phyloP scores from a whole-genome alignment of 345 rosid species.

The Eucalyptus curtisii region DNA sequence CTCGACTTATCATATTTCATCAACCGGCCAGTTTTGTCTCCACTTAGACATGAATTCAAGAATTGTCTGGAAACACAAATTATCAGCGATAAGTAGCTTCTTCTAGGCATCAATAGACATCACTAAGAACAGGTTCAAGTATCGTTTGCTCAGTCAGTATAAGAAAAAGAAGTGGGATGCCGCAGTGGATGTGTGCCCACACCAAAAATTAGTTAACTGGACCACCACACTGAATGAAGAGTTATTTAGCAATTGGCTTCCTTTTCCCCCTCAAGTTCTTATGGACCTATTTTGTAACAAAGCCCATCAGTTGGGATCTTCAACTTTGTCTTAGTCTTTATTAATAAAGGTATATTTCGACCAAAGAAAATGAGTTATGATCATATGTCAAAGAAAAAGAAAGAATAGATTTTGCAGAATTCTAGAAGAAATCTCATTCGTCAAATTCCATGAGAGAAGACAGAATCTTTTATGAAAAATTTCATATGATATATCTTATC shows the following conservation, averaged over 20 bases:
- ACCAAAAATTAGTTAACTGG: not conserved
- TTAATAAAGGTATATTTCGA: not conserved
- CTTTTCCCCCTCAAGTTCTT: not conserved
- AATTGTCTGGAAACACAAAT: constrained; percentile 31
- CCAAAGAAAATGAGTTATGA: not conserved
- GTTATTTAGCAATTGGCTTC: not conserved
- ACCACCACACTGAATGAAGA: not conserved
- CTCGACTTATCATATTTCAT: constrained; percentile 43
- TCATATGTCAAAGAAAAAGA: not conserved
- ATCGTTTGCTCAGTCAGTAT: not conserved
- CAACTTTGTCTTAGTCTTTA: not conserved
- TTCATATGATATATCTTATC: not conserved
- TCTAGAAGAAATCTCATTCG: not conserved
- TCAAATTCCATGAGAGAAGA: not conserved
- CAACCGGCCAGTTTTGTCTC: constrained; percentile 56
- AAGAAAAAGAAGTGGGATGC: not conserved
- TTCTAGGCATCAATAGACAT: not conserved
- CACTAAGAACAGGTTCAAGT: not conserved
- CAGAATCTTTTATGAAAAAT: not conserved
- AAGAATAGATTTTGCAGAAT: not conserved
- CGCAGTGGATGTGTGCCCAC: not conserved
- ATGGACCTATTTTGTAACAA: not conserved
- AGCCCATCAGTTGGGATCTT: not conserved
- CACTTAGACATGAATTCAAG: constrained; percentile 23
- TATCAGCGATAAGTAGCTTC: not conserved